Evolutionary conservation across 345 rosid species (phyloP), one percentile per base, ranked within the genome.

Genomic region (thale cress (Arabidopsis thaliana)): DNA sequence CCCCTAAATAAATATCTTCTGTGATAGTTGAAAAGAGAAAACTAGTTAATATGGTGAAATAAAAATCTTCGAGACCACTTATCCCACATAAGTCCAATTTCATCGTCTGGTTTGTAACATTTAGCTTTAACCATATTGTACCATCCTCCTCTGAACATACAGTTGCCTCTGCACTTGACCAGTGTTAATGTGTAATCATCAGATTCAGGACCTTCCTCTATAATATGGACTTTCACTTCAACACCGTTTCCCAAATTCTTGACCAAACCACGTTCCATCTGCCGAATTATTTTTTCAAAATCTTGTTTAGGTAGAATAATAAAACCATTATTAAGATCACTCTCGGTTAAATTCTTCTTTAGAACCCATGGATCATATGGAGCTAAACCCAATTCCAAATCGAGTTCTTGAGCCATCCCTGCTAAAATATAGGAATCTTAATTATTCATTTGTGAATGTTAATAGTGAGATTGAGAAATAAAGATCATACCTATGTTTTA

Each of bases 341-440:
- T 9, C 5, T 65, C 56, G 5, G 30, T 30, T 65, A 65, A 10
- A 2, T 0, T 46, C 30, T 32, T 65, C 16, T 33, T 64, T 24
- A 64, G 4, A 32, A 30, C 30, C 56, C 69, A 65, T 32, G 40
- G 53, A 46, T 46, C 30, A 7, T 49, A 22, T 32, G 56, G 69
- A 30, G n/a, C 55, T 64, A 64, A 64, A 45, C 55, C 9, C 40
- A 64, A 45, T 5, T 45, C n/a, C 8, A 64, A 49, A 64, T 45
- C 4, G n/a, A 64, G 55, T 25, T 64, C 41, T 64, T 30, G 41
- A 64, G 14, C 5, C 68, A 64, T 64, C n/a, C 0, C 45, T 45
- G 0, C 2, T 13, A 41, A n/a, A 5, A 0, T 62, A 61, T 24
- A 60, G 23, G 20, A 12, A 38, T 38, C 1, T 23, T 13, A 23